Percentiles rank a stretch among this genome's conserved stretches.
These are phyloP conservation scores for Pseudoneurospora amorphoporcata DNA, from an alignment of 495 filamentous ascomycete genomes.

Conservation along the genomic window DNA sequence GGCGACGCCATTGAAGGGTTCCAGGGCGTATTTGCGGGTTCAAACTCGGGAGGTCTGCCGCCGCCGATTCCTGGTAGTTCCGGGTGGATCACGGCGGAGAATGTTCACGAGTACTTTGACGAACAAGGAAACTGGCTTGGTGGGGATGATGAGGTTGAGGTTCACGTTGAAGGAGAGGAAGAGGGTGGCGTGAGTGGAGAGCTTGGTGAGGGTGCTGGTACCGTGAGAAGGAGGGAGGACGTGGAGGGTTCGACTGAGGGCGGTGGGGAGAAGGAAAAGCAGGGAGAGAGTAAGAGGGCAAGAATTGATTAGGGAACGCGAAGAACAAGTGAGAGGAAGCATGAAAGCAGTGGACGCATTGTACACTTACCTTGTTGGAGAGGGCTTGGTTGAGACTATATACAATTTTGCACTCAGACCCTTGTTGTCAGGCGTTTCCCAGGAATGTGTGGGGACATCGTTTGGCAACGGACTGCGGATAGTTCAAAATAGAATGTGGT, in stretches of 20 bases:
- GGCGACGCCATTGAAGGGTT: slow-evolving; percentile 39
- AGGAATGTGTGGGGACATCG: background rate
- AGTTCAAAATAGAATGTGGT: background rate
- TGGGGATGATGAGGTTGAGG: slow-evolving; percentile 2
- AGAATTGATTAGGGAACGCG: slow-evolving; percentile 22
- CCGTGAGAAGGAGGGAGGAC: slow-evolving; percentile 31
- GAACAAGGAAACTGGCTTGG: slow-evolving; percentile 47
- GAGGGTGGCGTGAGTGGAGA: slow-evolving; percentile 26
- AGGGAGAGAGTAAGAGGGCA: slow-evolving; percentile 28
- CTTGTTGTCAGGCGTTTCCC: background rate
- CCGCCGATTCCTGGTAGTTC: slow-evolving; percentile 74
- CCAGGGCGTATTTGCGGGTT: slow-evolving; percentile 32
- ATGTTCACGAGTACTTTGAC: slow-evolving; percentile 68
- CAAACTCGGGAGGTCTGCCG: slow-evolving; percentile 47
- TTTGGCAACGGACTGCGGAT: background rate
- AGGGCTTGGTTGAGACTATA: background rate
- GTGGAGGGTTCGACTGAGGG: slow-evolving; percentile 22
- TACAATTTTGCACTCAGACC: background rate
- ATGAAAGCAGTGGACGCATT: background rate
- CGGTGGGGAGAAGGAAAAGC: slow-evolving; percentile 15
- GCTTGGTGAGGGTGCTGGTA: slow-evolving; percentile 35
- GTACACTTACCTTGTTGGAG: background rate
- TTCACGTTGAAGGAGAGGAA: background rate
- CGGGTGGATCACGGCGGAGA: slow-evolving; percentile 96
- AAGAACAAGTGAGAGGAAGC: background rate